A percentile compares a stretch with the other conserved stretches of the same genome.
phyloP scores from a whole-genome alignment of 371 early-diverging fungal species.

The Vairimorpha apis region DNA sequence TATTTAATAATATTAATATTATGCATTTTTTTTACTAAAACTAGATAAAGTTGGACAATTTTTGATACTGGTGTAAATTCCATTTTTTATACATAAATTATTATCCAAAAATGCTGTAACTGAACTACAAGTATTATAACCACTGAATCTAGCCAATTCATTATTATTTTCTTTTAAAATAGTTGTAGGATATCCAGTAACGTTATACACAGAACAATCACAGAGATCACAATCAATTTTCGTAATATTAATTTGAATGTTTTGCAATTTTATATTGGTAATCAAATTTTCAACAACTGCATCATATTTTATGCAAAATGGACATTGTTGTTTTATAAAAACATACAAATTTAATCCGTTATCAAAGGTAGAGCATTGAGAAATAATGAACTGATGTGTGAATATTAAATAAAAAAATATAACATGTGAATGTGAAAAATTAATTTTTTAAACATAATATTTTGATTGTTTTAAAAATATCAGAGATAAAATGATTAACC shows the following conservation, averaged over 20 bases:
- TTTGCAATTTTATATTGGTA: background rate
- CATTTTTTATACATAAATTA: background rate
- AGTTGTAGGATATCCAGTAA: slow-evolving; percentile 59
- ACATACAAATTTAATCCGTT: background rate
- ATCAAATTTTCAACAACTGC: background rate
- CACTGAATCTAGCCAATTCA: slow-evolving; percentile 36
- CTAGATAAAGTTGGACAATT: too few relatives aligned
- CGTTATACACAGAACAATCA: slow-evolving; percentile 37
- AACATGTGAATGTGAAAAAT: too few relatives aligned
- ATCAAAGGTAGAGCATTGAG: background rate
- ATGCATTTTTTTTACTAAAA: too few relatives aligned
- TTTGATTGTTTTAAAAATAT: too few relatives aligned
- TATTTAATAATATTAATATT: too few relatives aligned
- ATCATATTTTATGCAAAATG: background rate
- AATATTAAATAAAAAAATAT: too few relatives aligned
- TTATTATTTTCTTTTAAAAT: slow-evolving; percentile 50
- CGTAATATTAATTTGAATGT: slow-evolving; percentile 36
- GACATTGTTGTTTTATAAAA: background rate
- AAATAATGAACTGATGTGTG: too few relatives aligned
- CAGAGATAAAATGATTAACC: too few relatives aligned
- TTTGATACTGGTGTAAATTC: too few relatives aligned
- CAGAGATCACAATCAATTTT: slow-evolving; percentile 58
- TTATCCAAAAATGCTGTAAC: slow-evolving; percentile 40
- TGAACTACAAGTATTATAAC: slow-evolving; percentile 32
- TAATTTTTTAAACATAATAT: too few relatives aligned